These are phyloP conservation scores for Leishmania martiniquensis DNA, from an alignment of 208 protist species.

Conservation along the genomic window DNA sequence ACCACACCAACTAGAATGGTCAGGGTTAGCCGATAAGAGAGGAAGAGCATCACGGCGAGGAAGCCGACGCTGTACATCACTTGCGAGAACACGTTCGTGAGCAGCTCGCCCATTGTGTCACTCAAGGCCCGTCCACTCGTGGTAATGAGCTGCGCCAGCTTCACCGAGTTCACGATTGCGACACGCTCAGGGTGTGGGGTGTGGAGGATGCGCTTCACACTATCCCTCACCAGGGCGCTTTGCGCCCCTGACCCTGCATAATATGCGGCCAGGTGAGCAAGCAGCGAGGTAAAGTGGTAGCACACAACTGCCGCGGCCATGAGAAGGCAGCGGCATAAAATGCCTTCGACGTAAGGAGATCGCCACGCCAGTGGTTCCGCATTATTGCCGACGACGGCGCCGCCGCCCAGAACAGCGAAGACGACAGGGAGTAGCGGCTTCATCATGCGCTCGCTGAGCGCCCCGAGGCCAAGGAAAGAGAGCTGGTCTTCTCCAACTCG, in stretches of 20 bases:
- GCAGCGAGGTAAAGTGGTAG: conserved; percentile 57
- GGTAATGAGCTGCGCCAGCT: conserved; percentile 54
- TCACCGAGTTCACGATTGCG: conserved; percentile 46
- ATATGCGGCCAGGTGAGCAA: conserved; percentile 56
- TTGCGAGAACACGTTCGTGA: conserved; percentile 61
- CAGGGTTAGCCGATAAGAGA: conserved; percentile 61
- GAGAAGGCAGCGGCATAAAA: conserved; percentile 49
- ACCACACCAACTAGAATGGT: conserved; percentile 48
- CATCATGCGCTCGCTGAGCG: conserved; percentile 25
- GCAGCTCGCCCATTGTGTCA: conserved; percentile 43
- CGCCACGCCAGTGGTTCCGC: neutral
- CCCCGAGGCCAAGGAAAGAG: conserved; percentile 4
- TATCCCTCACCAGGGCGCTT: conserved; percentile 37
- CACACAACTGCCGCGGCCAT: conserved; percentile 37
- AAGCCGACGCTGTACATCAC: conserved; percentile 35
- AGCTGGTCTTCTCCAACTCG: neutral
- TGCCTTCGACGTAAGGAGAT: conserved; percentile 27
- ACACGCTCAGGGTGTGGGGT: conserved; percentile 54
- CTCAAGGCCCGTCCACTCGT: conserved; percentile 42
- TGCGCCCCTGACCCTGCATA: conserved; percentile 43
- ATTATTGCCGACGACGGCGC: neutral
- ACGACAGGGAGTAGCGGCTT: conserved; percentile 23
- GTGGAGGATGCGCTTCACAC: conserved; percentile 38
- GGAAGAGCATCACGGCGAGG: conserved; percentile 48
- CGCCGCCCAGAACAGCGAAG: conserved; percentile 12